These are phyloP conservation scores for Isabelozyma pseudorhagii DNA, from an alignment of 805 yeast genomes.

Conservation along the genomic window DNA sequence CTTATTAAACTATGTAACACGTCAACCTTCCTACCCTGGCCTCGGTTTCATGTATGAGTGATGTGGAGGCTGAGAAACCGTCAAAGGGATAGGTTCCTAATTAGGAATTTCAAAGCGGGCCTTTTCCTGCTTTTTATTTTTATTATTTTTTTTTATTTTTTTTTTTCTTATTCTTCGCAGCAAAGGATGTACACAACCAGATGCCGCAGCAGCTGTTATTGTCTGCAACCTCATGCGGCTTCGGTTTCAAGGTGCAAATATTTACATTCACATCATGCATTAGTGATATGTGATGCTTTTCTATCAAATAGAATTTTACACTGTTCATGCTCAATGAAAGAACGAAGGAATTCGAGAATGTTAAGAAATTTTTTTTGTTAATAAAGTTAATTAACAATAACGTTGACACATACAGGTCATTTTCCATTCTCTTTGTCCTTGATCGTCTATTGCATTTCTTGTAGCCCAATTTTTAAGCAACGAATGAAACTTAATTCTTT, in stretches of 20 bases:
- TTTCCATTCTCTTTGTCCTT: background rate
- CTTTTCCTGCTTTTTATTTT: background rate
- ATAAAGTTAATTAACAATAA: background rate
- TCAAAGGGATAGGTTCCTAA: background rate
- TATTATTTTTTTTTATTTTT: no score
- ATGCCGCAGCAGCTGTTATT: background rate
- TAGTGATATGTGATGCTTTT: background rate
- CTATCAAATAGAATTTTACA: no score
- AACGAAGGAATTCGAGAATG: background rate
- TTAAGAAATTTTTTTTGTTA: no score
- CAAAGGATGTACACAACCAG: background rate
- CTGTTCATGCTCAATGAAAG: background rate
- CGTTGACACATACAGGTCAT: background rate
- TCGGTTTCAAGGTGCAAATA: background rate
- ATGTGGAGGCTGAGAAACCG: background rate
- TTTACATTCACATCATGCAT: background rate
- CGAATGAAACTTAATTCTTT: no score
- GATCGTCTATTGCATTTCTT: background rate
- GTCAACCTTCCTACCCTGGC: no score
- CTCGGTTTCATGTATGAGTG: no score
- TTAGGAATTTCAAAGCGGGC: background rate
- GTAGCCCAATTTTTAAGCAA: background rate
- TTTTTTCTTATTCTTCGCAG: background rate
- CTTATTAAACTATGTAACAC: no score
- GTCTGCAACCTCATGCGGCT: background rate